A percentile compares a stretch with the other conserved stretches of the same genome.
phyloP scores from a whole-genome alignment of 192 early-diverging fungal species.

The Backusella westeae region DNA sequence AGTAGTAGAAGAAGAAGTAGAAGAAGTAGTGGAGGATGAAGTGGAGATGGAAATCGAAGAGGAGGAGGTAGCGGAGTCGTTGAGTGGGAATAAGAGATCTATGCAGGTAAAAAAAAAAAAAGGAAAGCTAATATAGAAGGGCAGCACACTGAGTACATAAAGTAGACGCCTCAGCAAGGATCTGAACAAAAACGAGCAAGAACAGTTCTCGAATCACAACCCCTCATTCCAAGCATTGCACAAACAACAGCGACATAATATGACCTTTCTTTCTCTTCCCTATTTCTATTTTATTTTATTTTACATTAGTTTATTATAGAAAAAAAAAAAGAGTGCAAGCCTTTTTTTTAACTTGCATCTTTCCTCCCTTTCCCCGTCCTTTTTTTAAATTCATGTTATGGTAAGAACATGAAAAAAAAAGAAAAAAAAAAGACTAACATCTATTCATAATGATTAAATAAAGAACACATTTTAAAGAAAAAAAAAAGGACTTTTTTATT shows the following conservation, averaged over 20 bases:
- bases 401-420: background rate
- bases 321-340: background rate
- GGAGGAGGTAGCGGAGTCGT: background rate
- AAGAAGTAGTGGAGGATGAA: background rate
- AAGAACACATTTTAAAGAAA: background rate
- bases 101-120: background rate
- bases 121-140: background rate
- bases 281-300: background rate
- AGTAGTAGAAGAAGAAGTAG: no score
- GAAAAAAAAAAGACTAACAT: background rate
- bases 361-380: background rate
- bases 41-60: background rate
- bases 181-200: background rate
- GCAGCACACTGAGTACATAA: background rate
- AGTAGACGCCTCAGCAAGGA: background rate
- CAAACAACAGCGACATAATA: background rate
- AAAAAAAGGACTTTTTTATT: background rate
- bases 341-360: background rate
- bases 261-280: background rate
- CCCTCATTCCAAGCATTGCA: background rate
- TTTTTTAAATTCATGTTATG: background rate
- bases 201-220: background rate
- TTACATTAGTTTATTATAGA: background rate
- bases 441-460: background rate
- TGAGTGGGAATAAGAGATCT: background rate